Base-by-base conservation (phyloP, 83 land plant species). In the Picea abies region DNA sequence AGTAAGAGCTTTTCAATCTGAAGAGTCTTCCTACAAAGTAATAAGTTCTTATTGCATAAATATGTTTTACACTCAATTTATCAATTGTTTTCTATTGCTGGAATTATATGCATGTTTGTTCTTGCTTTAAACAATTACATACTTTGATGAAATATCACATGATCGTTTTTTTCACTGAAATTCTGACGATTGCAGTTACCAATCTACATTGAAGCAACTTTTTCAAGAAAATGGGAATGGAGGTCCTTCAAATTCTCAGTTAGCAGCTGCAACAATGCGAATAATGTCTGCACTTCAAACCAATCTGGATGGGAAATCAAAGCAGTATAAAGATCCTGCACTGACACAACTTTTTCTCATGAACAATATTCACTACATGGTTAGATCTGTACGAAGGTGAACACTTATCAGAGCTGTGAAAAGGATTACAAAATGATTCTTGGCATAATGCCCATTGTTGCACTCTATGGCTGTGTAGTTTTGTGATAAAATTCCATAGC, bases 331-430 rank as follows among this genome's bases (percentile, higher is more conserved):
- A 72, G 90, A 89, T 41, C 90, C 82, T 78, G 86, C 90, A 29
- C 78, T 89, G 39, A 82, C 84, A 70, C 86, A 87, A 12, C 20
- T 89, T 3, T 89, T 89, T 82, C 82, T 89, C 19, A 89, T 89
- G 90, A 89, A 89, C 79, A 89, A 89, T 67, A 87, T 89, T 39
- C 90, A 89, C 78, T 84, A 89, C 84, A 89, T 89, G 79, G 90
- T 87, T 75, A 78, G 83, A 63, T 87, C 90, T 29, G 83, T 89
- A 64, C 83, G 90, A 44, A 81, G 87, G 90, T 89, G 63, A 60
- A 68, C 85, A 83, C 82, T 91, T 70, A 23, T 69, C 35, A 47
- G 44, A 52, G 44, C 61, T 19, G 26, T 60, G 19, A 7, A 60
- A 22, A 26, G 5, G 3, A 25, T 20, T 25, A 10, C 41, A 52